Percentiles rank a stretch among this genome's conserved stretches.
Conservation (phyloP, 805 yeast species). For the Saturnispora serradocipensis region DNA sequence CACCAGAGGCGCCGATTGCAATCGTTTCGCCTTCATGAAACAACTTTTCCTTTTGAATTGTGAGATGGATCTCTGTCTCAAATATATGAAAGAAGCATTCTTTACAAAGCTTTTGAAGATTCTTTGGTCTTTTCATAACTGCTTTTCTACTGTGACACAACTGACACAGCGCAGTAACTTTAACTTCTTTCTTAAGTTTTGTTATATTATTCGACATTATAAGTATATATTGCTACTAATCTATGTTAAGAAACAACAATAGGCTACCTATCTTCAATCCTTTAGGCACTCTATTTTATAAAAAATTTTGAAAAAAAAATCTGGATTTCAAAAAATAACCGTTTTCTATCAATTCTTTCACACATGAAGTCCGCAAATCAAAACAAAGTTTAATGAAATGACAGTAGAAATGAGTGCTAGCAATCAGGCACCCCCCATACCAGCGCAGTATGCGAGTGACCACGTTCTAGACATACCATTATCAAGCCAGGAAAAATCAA, state of each 20-base stretch:
- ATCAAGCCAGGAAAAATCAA: constrained; percentile 37
- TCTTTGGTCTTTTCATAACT: constrained; percentile 85
- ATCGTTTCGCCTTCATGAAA: constrained; percentile 77
- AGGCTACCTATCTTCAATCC: not conserved
- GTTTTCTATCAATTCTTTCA: not conserved
- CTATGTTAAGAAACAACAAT: not conserved
- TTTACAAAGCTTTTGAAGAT: constrained; percentile 81
- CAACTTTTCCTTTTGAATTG: constrained; percentile 60
- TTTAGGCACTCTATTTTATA: not conserved
- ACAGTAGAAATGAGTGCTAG: not conserved
- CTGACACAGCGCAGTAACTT: constrained; percentile 56
- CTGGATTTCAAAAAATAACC: not conserved
- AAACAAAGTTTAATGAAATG: not conserved
- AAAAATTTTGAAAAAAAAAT: not conserved
- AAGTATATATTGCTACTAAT: not conserved
- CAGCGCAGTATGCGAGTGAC: constrained; percentile 53
- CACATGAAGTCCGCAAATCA: not conserved
- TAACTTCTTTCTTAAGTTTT: constrained; percentile 21
- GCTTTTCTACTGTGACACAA: constrained; percentile 78
- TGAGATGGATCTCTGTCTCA: constrained; percentile 92
- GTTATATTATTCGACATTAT: not conserved
- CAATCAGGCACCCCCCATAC: constrained; percentile 25
- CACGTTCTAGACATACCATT: constrained; percentile 57
- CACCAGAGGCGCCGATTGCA: constrained; percentile 98
- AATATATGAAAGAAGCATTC: constrained; percentile 83